phyloP scores from a whole-genome alignment of 768 basidiomycete species.

The Tylopilus felleus region DNA sequence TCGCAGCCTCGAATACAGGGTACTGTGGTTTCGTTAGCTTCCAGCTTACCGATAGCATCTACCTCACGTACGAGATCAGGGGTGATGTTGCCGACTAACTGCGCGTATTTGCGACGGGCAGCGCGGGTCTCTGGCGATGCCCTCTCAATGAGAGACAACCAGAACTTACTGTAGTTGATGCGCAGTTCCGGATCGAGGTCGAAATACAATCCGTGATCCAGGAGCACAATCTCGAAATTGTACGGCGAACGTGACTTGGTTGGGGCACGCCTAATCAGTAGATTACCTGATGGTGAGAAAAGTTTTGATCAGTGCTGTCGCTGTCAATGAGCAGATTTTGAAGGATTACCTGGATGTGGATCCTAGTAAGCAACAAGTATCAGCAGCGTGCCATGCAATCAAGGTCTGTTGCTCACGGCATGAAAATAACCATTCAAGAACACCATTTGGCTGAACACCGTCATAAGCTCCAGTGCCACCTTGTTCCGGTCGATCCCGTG shows the following conservation, averaged over 20 bases:
- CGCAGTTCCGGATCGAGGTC: slow-evolving; percentile 80
- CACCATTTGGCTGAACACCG: slow-evolving; percentile 94
- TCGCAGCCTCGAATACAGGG: slow-evolving; percentile 90
- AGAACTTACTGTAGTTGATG: slow-evolving; percentile 82
- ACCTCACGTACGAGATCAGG: slow-evolving; percentile 66
- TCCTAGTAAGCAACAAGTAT: slow-evolving; percentile 49
- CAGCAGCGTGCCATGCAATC: slow-evolving; percentile 5
- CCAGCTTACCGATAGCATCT: not conserved
- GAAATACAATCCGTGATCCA: slow-evolving; percentile 95
- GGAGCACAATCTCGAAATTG: slow-evolving; percentile 93
- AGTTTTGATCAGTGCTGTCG: not conserved
- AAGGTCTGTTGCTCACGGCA: slow-evolving; percentile 49
- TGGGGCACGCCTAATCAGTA: slow-evolving; percentile 80
- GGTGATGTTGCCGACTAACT: slow-evolving; percentile 86
- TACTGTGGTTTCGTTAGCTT: slow-evolving; percentile 49
- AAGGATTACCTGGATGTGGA: slow-evolving; percentile 70
- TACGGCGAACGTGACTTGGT: slow-evolving; percentile 67
- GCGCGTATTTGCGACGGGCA: slow-evolving; percentile 82
- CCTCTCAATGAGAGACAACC: slow-evolving; percentile 82
- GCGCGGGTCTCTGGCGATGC: slow-evolving; percentile 60
- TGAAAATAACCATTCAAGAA: slow-evolving; percentile 92
- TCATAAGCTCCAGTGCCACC: slow-evolving; percentile 84
- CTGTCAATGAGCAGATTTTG: not conserved
- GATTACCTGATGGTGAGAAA: slow-evolving; percentile 55
- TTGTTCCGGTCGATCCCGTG: slow-evolving; percentile 89